Evolutionary conservation across 1,284 basidiomycete genomes (phyloP).

Genomic region (Phylloporus sp.): DNA sequence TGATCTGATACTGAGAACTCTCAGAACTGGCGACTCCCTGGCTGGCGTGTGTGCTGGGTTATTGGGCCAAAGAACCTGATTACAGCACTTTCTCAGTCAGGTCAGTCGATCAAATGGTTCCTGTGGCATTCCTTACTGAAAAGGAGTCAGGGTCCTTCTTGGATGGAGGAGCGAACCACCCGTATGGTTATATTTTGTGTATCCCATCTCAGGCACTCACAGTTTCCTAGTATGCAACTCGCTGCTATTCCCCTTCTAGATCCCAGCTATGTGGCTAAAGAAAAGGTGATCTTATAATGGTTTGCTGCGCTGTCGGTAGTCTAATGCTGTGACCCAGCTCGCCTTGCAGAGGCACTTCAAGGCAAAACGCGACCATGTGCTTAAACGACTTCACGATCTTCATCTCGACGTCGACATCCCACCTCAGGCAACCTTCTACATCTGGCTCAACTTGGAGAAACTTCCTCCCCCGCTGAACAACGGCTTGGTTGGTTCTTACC

Average conservation of each 20-base stretch:
- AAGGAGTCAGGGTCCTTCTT: slow-evolving; percentile 69
- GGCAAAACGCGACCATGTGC: slow-evolving; percentile 87
- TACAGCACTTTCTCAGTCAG: slow-evolving; percentile 85
- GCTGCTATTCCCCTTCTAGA: slow-evolving; percentile 85
- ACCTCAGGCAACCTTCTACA: slow-evolving; percentile 84
- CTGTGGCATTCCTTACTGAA: slow-evolving; percentile 12
- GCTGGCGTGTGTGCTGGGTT: slow-evolving; percentile 96
- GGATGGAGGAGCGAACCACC: slow-evolving; percentile 89
- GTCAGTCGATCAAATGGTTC: slow-evolving; percentile 37
- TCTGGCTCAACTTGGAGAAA: slow-evolving; percentile 86
- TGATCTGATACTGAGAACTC: background rate
- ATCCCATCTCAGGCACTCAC: background rate
- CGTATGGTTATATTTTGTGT: slow-evolving; percentile 50
- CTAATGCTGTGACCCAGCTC: slow-evolving; percentile 43
- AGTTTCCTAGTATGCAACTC: slow-evolving; percentile 68
- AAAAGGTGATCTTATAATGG: slow-evolving; percentile 55
- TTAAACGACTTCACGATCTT: slow-evolving; percentile 79
- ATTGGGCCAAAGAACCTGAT: slow-evolving; percentile 91
- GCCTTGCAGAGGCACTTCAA: slow-evolving; percentile 91
- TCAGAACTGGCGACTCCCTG: slow-evolving; percentile 88
- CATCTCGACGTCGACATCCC: slow-evolving; percentile 78
- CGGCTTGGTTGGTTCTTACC: slow-evolving; percentile 63
- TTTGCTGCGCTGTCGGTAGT: background rate
- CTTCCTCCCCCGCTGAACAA: slow-evolving; percentile 85
- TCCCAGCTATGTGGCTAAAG: slow-evolving; percentile 65